Conservation (phyloP, 1,139 yeast genomes). For the Ashbya aceris region DNA sequence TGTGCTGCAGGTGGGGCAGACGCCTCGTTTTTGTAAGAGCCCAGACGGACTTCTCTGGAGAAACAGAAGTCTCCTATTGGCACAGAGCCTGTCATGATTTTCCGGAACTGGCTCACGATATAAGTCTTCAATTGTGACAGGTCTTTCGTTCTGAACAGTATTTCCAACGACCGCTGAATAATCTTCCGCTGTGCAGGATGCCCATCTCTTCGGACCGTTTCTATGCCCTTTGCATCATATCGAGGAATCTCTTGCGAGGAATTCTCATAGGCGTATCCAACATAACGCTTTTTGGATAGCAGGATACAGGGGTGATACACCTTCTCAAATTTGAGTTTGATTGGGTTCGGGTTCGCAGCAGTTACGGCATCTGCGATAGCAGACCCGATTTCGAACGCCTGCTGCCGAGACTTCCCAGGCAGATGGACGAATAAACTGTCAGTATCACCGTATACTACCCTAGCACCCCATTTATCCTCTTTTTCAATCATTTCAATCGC, state of each 20-base stretch:
- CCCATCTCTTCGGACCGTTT: slow-evolving; percentile 89
- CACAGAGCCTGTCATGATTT: slow-evolving; percentile 52
- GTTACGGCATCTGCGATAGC: slow-evolving; percentile 61
- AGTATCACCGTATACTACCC: slow-evolving; percentile 94
- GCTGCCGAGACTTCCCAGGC: slow-evolving; percentile 69
- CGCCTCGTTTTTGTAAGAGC: slow-evolving; percentile 63
- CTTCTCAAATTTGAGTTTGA: slow-evolving; percentile 79
- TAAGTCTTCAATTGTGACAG: slow-evolving; percentile 60
- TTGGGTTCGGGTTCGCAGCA: slow-evolving; percentile 66
- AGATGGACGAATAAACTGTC: slow-evolving; percentile 86
- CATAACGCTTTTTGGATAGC: slow-evolving; percentile 81
- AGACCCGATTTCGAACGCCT: slow-evolving; percentile 69
- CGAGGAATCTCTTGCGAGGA: slow-evolving; percentile 46
- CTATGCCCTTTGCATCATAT: slow-evolving; percentile 95
- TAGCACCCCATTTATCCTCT: slow-evolving; percentile 63
- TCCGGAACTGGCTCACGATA: slow-evolving; percentile 54
- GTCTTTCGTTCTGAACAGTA: slow-evolving; percentile 65
- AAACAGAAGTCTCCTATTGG: slow-evolving; percentile 79
- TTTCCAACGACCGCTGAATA: slow-evolving; percentile 57
- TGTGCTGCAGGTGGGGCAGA: slow-evolving; percentile 88
- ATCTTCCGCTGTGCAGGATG: slow-evolving; percentile 86
- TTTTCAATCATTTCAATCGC: slow-evolving; percentile 63
- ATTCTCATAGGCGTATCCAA: slow-evolving; percentile 68
- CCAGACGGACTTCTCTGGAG: slow-evolving; percentile 82
- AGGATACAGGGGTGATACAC: slow-evolving; percentile 82